Conservation (phyloP, 192 early-diverging fungal genomes). For the Backusella parvicylindrica region DNA sequence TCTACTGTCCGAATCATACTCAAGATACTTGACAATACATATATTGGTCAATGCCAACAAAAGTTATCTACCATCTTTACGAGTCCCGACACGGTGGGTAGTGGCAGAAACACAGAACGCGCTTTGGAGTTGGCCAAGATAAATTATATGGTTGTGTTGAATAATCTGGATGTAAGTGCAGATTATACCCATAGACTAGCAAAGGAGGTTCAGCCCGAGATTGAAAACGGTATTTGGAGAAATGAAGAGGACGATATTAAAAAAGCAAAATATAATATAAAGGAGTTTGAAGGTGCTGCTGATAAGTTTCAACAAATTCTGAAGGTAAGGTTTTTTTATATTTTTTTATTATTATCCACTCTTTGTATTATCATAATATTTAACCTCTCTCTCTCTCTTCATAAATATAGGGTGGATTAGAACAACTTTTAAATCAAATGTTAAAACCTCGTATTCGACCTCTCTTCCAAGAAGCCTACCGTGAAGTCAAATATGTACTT, state of each 20-base stretch:
- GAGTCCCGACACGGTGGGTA: background rate
- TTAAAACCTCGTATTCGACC: constrained; percentile 78
- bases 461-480: constrained; percentile 76
- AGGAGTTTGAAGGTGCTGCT: constrained; percentile 52
- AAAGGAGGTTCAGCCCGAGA: constrained; percentile 58
- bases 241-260: constrained; percentile 52
- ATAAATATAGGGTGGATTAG: constrained; percentile 46
- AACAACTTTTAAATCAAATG: constrained; percentile 77
- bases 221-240: constrained; percentile 33
- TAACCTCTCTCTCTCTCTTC: constrained; percentile 6
- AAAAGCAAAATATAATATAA: constrained; percentile 57
- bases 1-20: constrained; percentile 68
- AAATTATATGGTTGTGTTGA: constrained; percentile 73
- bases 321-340: too few species aligned
- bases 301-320: constrained; percentile 64
- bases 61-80: constrained; percentile 51
- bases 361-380: constrained; percentile 15
- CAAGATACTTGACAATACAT: constrained; percentile 66
- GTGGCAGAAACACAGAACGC: constrained; percentile 14
- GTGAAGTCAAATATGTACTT: constrained; percentile 86
- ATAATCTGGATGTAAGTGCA: constrained; percentile 84
- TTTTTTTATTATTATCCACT: background rate
- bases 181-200: constrained; percentile 76
- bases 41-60: constrained; percentile 60
- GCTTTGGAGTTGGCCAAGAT: constrained; percentile 56